Percentiles rank a stretch among this genome's conserved stretches.
Evolutionary conservation across 1,284 basidiomycete species (phyloP).

Genomic region (Naganishia sp.): DNA sequence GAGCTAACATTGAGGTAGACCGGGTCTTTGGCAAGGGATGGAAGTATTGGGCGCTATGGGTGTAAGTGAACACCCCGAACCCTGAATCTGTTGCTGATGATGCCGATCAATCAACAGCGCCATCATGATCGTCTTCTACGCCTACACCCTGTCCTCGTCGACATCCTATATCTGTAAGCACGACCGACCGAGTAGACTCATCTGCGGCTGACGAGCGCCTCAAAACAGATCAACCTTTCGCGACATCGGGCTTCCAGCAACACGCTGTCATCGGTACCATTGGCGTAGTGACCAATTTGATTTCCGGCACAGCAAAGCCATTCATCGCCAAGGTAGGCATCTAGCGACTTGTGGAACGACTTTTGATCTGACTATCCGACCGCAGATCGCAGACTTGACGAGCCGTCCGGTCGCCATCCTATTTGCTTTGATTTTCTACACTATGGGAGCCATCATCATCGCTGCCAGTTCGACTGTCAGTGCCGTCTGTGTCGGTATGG

Average conservation of each 20-base stretch:
- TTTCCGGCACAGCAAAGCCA: constrained; percentile 46
- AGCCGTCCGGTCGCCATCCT: constrained; percentile 32
- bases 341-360: not conserved
- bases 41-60: constrained; percentile 33
- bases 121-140: constrained; percentile 32
- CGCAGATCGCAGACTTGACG: constrained; percentile 30
- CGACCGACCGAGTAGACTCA: not conserved
- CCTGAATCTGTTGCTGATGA: not conserved
- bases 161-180: constrained; percentile 32
- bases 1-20: constrained; percentile 5
- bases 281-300: constrained; percentile 45
- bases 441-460: constrained; percentile 45
- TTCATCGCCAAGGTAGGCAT: constrained; percentile 47
- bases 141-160: constrained; percentile 25
- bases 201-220: not conserved
- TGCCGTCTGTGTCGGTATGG: constrained; percentile 45
- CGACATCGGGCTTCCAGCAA: constrained; percentile 47
- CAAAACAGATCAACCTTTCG: constrained; percentile 38
- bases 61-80: constrained; percentile 12
- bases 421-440: constrained; percentile 38
- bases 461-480: constrained; percentile 42
- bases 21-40: constrained; percentile 32
- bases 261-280: constrained; percentile 50
- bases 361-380: not conserved
- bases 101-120: constrained; percentile 5